Percentiles rank a stretch among this genome's conserved stretches.
phyloP scores from a whole-genome alignment of 1,284 basidiomycete species.

The Microbotryum scabiosae region DNA sequence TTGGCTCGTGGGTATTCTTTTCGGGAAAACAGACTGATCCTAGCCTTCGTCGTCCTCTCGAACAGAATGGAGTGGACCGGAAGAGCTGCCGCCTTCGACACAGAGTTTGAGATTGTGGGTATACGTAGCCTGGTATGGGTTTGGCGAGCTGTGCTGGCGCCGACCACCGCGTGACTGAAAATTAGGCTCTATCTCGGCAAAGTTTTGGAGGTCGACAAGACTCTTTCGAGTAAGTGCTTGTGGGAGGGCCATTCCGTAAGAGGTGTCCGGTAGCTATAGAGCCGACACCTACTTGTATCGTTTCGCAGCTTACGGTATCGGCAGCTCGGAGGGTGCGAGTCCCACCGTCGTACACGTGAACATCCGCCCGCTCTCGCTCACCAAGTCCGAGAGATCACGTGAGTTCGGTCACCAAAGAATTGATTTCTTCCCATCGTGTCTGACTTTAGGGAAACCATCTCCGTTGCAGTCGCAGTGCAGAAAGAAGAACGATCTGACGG shows the following conservation, averaged over 20 bases:
- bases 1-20: neutral
- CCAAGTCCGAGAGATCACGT: no score
- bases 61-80: constrained; percentile 7
- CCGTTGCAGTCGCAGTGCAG: no score
- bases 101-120: constrained; percentile 9
- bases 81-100: neutral
- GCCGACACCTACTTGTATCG: neutral
- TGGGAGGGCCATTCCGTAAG: no score
- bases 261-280: neutral
- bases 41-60: neutral
- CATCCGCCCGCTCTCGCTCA: neutral
- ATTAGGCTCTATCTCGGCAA: constrained; percentile 17
- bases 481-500: no score
- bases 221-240: constrained; percentile 1
- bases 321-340: neutral
- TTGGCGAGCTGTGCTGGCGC: neutral
- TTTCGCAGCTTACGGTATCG: neutral
- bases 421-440: no score
- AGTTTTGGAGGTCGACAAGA: constrained; percentile 1
- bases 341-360: constrained; percentile 14
- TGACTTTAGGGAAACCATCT: no score
- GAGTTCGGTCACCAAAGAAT: no score
- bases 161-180: no score
- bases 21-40: neutral
- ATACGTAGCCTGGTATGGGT: rapidly evolving